These are phyloP conservation scores for Monosporozyma solicola DNA, from an alignment of 805 yeast genomes.

Conservation along the genomic window DNA sequence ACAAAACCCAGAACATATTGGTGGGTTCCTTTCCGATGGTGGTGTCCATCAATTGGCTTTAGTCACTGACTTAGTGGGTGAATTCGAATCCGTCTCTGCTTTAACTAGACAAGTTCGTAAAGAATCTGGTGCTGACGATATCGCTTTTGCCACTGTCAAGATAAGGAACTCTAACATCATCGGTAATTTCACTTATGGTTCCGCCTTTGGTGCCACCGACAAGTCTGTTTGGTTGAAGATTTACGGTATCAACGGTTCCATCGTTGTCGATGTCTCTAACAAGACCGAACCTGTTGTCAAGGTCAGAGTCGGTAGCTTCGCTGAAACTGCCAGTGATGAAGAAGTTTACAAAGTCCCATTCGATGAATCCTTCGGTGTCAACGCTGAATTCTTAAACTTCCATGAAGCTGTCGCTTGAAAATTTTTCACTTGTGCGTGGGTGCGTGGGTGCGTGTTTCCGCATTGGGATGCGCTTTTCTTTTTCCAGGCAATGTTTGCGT, in stretches of 20 bases:
- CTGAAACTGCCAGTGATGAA: conserved; percentile 20
- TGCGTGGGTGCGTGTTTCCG: too few species aligned
- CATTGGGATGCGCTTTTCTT: too few species aligned
- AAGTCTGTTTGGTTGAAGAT: conserved; percentile 60
- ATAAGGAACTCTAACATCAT: conserved; percentile 51
- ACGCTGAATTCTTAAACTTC: conserved; percentile 46
- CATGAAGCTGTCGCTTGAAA: conserved; percentile 51
- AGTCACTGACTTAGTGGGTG: conserved; percentile 73
- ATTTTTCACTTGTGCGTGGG: too few species aligned
- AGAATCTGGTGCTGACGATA: conserved; percentile 75
- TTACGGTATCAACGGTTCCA: conserved; percentile 72
- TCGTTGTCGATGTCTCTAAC: conserved; percentile 54
- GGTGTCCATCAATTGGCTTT: conserved; percentile 94
- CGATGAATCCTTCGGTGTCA: conserved; percentile 46
- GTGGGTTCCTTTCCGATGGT: conserved; percentile 89
- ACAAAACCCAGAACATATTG: conserved; percentile 81
- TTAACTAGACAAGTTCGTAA: conserved; percentile 68
- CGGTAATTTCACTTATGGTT: conserved; percentile 83
- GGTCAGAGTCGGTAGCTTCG: conserved; percentile 25
- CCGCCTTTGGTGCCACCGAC: conserved; percentile 76
- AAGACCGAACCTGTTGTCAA: conserved; percentile 32
- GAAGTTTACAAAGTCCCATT: conserved; percentile 31
- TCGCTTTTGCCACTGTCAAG: conserved; percentile 60
- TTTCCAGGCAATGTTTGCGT: too few species aligned
- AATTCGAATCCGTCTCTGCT: conserved; percentile 62